Conservation (phyloP, 805 yeast genomes). For the Blastobotrys muscicola region DNA sequence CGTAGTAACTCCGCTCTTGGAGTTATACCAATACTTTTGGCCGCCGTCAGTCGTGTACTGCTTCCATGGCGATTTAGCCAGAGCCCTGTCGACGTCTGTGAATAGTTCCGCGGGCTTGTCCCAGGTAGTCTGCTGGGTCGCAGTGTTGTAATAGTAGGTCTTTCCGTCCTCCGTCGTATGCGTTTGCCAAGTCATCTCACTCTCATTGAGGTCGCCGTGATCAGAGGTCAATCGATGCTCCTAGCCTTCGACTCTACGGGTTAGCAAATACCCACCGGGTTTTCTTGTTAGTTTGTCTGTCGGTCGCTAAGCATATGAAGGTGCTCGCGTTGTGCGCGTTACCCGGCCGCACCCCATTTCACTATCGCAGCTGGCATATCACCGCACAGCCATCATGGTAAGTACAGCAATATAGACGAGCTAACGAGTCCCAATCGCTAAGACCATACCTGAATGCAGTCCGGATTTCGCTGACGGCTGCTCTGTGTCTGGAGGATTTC, state of each 20-base stretch:
- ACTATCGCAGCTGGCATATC: too few species aligned
- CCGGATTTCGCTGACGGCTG: slow-evolving; percentile 85
- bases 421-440: slow-evolving; percentile 79
- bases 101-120: slow-evolving; percentile 55
- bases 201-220: not conserved
- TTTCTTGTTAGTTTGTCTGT: too few species aligned
- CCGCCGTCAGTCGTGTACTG: slow-evolving; percentile 47
- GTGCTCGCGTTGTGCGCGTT: too few species aligned
- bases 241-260: too few species aligned
- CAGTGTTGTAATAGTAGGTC: slow-evolving; percentile 58
- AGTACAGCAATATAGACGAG: not conserved
- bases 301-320: too few species aligned
- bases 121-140: slow-evolving; percentile 69
- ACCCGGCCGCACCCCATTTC: too few species aligned
- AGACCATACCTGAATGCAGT: slow-evolving; percentile 94
- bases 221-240: too few species aligned
- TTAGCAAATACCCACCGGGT: too few species aligned
- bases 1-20: slow-evolving; percentile 52
- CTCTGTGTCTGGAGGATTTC: slow-evolving; percentile 84
- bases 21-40: slow-evolving; percentile 58
- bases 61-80: slow-evolving; percentile 47
- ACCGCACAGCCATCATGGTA: too few species aligned
- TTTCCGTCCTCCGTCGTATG: slow-evolving; percentile 56
- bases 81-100: slow-evolving; percentile 31
- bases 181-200: slow-evolving; percentile 46